Evolutionary conservation across 768 basidiomycete species (phyloP).

Genomic region (Ramaria rubella): DNA sequence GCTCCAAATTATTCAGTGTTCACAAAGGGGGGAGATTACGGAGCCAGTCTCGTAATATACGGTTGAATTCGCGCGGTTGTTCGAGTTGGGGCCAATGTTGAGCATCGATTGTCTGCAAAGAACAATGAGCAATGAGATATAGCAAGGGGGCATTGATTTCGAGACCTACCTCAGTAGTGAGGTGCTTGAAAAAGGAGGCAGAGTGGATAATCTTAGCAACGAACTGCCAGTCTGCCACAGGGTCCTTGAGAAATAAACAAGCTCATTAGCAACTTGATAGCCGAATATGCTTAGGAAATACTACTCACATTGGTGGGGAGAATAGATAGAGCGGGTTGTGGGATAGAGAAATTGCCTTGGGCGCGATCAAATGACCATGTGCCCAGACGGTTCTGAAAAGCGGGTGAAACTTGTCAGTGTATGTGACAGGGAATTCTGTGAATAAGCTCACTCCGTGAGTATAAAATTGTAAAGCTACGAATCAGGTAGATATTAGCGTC

Average conservation of each 20-base stretch:
- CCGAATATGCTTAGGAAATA: neutral
- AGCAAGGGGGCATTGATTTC: neutral
- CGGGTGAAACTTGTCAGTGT: neutral
- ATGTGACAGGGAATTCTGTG: neutral
- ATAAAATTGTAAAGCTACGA: constrained; percentile 60
- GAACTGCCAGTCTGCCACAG: constrained; percentile 38
- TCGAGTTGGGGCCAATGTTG: constrained; percentile 71
- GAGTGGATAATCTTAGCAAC: constrained; percentile 24
- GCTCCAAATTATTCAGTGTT: neutral
- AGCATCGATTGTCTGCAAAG: constrained; percentile 40
- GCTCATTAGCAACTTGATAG: neutral
- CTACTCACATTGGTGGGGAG: constrained; percentile 32
- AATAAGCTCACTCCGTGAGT: constrained; percentile 38
- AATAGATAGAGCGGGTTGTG: constrained; percentile 36
- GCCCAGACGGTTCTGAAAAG: constrained; percentile 32
- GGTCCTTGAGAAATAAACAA: constrained; percentile 26
- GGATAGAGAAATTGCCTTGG: constrained; percentile 39
- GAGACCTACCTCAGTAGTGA: constrained; percentile 28
- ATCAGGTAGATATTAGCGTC: neutral
- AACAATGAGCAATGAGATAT: neutral
- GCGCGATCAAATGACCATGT: constrained; percentile 32
- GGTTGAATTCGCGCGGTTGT: constrained; percentile 46
- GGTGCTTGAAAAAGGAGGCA: constrained; percentile 27
- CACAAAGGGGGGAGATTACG: constrained; percentile 10
- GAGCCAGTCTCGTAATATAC: constrained; percentile 48